Percentiles rank a stretch among this genome's conserved stretches.
Conservation (phyloP, 352 stramenopile genomes). For the Phytophthora pluvialis region DNA sequence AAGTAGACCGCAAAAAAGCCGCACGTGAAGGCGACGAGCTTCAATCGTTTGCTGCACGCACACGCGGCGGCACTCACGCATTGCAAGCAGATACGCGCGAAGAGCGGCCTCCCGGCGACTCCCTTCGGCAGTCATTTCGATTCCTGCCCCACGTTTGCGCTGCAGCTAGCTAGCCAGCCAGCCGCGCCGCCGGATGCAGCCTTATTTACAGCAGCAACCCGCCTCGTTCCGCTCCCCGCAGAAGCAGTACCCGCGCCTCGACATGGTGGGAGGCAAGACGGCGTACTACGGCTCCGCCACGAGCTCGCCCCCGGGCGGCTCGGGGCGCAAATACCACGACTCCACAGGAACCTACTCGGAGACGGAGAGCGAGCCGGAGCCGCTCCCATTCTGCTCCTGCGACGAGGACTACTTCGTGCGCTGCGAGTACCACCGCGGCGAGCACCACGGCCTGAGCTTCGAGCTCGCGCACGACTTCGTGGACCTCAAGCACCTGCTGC, state of each 20-base stretch:
- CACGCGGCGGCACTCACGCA: conserved; percentile 10
- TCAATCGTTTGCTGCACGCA: conserved; percentile 21
- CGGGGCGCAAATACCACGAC: conserved; percentile 36
- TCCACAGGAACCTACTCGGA: conserved; percentile 49
- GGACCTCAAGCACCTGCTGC: conserved; percentile 56
- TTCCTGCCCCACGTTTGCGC: conserved; percentile 23
- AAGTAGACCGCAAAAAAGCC: conserved; percentile 27
- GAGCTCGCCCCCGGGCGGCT: conserved; percentile 18
- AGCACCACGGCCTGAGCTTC: conserved; percentile 61
- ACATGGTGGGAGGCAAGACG: conserved; percentile 27
- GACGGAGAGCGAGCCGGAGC: conserved; percentile 60
- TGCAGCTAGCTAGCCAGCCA: conserved; percentile 1
- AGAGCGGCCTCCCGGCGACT: conserved; percentile 4
- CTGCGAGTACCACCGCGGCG: conserved; percentile 54
- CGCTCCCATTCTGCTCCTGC: conserved; percentile 54
- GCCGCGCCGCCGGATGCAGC: conserved; percentile 24
- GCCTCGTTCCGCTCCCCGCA: conserved; percentile 14
- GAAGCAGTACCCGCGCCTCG: conserved; percentile 13
- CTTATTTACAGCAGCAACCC: conserved; percentile 9
- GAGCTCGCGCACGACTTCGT: conserved; percentile 57
- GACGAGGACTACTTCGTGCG: conserved; percentile 53
- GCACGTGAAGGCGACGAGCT: conserved; percentile 11
- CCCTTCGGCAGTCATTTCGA: conserved; percentile 22
- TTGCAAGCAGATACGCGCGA: conserved; percentile 20
- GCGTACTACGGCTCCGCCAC: conserved; percentile 27